Percentiles rank a stretch among this genome's conserved stretches.
Conservation (phyloP, 805 yeast species). For the Tetrapisispora fleetii region DNA sequence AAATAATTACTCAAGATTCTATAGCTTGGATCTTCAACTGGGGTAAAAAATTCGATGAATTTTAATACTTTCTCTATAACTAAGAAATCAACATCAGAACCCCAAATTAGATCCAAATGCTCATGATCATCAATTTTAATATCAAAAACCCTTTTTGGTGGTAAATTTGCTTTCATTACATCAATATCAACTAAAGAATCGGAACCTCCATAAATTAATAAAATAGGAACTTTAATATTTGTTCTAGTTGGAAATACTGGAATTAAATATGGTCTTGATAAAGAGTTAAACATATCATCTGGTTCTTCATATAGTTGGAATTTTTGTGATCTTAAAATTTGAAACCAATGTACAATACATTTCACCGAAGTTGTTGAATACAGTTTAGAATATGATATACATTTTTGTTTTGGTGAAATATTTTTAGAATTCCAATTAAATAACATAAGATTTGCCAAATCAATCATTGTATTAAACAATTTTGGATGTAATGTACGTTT, state of each 20-base stretch:
- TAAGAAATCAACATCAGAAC: slow-evolving; percentile 44
- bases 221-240: slow-evolving; percentile 62
- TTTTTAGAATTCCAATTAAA: slow-evolving; percentile 75
- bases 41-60: slow-evolving; percentile 27
- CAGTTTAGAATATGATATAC: slow-evolving; percentile 73
- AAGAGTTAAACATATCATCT: slow-evolving; percentile 30
- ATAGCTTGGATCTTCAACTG: not conserved
- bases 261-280: slow-evolving; percentile 29
- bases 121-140: slow-evolving; percentile 64
- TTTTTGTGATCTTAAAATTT: slow-evolving; percentile 62
- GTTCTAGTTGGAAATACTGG: slow-evolving; percentile 47
- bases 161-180: slow-evolving; percentile 60
- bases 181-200: slow-evolving; percentile 86
- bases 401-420: slow-evolving; percentile 63
- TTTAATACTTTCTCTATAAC: slow-evolving; percentile 37
- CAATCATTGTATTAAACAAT: slow-evolving; percentile 43
- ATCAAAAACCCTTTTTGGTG: slow-evolving; percentile 39
- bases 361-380: slow-evolving; percentile 90
- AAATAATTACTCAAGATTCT: not conserved
- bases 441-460: slow-evolving; percentile 51
- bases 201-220: slow-evolving; percentile 64
- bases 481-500: slow-evolving; percentile 35
- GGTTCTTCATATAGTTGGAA: slow-evolving; percentile 87
- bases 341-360: slow-evolving; percentile 93
- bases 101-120: slow-evolving; percentile 89